These are phyloP conservation scores for Sugiyamaella novakii DNA, from an alignment of 1,139 yeast genomes.

Conservation along the genomic window DNA sequence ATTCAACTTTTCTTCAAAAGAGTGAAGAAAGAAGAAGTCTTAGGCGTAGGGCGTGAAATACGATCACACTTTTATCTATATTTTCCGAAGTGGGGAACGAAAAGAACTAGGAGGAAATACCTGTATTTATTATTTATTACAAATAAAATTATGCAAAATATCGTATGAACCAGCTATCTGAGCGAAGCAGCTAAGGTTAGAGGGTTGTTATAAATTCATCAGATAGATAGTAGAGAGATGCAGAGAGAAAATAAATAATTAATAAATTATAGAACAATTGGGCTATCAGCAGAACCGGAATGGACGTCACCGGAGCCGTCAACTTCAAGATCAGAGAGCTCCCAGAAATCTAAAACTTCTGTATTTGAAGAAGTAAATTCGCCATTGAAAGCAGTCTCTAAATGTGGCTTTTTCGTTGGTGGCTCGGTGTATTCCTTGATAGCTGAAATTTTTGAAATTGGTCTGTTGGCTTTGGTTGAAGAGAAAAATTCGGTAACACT, in stretches of 20 bases:
- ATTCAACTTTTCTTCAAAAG: conserved; percentile 31
- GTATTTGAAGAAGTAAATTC: no score
- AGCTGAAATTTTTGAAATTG: no score
- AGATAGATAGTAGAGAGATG: not conserved
- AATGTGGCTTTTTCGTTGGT: conserved; percentile 5
- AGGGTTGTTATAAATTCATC: no score
- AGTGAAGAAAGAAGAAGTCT: conserved; percentile 30
- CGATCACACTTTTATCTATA: no score
- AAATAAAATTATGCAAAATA: no score
- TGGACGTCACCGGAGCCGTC: not conserved
- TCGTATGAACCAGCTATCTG: no score
- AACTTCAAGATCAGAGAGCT: conserved; percentile 9
- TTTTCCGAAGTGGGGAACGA: no score
- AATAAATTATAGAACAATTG: not conserved
- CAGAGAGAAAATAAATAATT: not conserved
- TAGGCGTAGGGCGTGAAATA: conserved; percentile 17
- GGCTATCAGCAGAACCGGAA: not conserved
- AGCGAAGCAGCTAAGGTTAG: no score
- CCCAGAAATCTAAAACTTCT: conserved; percentile 8
- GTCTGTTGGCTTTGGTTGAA: conserved; percentile 1
- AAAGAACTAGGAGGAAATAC: no score
- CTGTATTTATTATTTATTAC: conserved; percentile 23
- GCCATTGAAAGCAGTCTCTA: no score
- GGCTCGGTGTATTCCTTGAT: no score
- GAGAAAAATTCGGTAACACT: conserved; percentile 13